Percentiles rank a stretch among this genome's conserved stretches.
These are phyloP conservation scores for Phytophthora rubi DNA, from an alignment of 352 stramenopile species.

Conservation along the genomic window DNA sequence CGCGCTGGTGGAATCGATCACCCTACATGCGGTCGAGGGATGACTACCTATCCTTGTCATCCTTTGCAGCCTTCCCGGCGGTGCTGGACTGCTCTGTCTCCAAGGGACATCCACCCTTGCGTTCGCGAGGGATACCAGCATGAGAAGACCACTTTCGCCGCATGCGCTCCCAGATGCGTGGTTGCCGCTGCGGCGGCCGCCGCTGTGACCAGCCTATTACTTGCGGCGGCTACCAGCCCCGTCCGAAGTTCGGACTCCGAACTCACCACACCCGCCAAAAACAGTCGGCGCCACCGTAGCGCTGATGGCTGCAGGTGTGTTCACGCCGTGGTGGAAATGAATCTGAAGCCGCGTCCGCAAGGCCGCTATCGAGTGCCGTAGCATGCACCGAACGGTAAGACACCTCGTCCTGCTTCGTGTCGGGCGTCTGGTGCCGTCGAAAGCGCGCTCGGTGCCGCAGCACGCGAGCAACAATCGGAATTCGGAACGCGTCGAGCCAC, in stretches of 20 bases:
- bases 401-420: no score
- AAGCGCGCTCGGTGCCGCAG: no score
- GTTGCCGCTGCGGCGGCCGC: background rate
- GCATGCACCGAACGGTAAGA: no score
- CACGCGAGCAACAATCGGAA: no score
- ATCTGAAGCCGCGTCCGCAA: no score
- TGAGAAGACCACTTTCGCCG: conserved; percentile 2
- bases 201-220: background rate
- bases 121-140: background rate
- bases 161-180: conserved; percentile 2
- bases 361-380: no score
- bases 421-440: no score
- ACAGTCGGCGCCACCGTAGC: no score
- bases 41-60: background rate
- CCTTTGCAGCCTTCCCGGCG: conserved; percentile 17
- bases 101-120: conserved; percentile 8
- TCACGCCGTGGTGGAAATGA: no score
- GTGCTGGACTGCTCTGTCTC: conserved; percentile 15
- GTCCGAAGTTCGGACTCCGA: conserved; percentile 2
- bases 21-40: background rate
- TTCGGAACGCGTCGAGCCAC: no score
- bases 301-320: no score
- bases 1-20: conserved; percentile 18
- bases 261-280: conserved; percentile 10
- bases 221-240: background rate